These are phyloP conservation scores for Mycena indigotica DNA, from an alignment of 768 basidiomycete genomes.

Conservation along the genomic window DNA sequence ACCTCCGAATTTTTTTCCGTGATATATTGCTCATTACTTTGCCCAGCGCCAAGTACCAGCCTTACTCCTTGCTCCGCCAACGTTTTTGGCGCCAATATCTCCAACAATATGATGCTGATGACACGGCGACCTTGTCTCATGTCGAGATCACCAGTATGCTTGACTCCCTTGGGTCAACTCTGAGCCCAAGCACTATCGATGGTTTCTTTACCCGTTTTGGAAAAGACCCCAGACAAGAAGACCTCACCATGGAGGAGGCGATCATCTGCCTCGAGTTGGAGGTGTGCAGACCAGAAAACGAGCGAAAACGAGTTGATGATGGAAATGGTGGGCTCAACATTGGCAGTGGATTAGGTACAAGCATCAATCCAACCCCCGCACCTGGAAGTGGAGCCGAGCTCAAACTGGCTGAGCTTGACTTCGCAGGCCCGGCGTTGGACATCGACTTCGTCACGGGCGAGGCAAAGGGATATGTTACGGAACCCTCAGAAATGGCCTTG, in stretches of 20 bases:
- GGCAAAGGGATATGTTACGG: conserved; percentile 38
- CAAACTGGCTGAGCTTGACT: conserved; percentile 59
- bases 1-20: conserved; percentile 17
- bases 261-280: conserved; percentile 87
- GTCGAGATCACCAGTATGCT: conserved; percentile 93
- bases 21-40: conserved; percentile 1
- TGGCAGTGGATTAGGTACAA: conserved; percentile 36
- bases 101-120: conserved; percentile 88
- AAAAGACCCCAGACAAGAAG: conserved; percentile 65
- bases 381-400: conserved; percentile 41
- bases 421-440: conserved; percentile 53
- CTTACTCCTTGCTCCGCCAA: conserved; percentile 88
- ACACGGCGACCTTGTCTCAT: conserved; percentile 71
- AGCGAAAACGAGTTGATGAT: conserved; percentile 66
- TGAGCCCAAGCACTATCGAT: conserved; percentile 75
- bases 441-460: conserved; percentile 29
- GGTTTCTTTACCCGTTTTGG: conserved; percentile 76
- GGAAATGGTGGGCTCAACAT: conserved; percentile 42
- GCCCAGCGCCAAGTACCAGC: conserved; percentile 87
- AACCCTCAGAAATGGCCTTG: conserved; percentile 44
- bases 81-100: conserved; percentile 90
- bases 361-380: conserved; percentile 57
- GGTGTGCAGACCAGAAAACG: conserved; percentile 68
- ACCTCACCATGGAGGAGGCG: conserved; percentile 76
- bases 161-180: conserved; percentile 93